A percentile compares a stretch with the other conserved stretches of the same genome.
phyloP scores from a whole-genome alignment of 2,329 filamentous ascomycete species.

The Alternaria dauci region DNA sequence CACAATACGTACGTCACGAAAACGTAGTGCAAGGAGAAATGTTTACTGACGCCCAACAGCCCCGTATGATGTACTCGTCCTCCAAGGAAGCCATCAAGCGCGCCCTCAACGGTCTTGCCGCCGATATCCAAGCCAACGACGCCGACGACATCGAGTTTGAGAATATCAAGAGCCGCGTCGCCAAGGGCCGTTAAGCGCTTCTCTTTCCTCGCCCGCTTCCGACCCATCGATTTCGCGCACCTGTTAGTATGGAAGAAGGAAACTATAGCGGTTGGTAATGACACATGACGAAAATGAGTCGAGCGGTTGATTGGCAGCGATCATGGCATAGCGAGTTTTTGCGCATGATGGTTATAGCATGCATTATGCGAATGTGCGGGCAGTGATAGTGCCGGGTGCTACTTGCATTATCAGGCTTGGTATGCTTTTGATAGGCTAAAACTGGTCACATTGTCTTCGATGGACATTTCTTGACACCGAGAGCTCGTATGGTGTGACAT shows the following conservation, averaged over 20 bases:
- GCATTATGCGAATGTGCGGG: conserved; percentile 16
- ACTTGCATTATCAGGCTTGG: conserved; percentile 25
- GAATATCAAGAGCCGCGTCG: conserved; percentile 65
- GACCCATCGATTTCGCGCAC: conserved; percentile 27
- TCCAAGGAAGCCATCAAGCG: conserved; percentile 89
- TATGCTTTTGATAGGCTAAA: conserved; percentile 24
- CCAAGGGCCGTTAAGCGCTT: conserved; percentile 59
- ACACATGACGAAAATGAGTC: conserved; percentile 27
- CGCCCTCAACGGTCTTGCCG: conserved; percentile 75
- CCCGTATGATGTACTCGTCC: conserved; percentile 90
- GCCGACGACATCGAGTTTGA: conserved; percentile 82
- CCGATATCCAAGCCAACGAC: conserved; percentile 86
- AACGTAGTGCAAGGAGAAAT: not conserved
- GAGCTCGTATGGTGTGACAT: conserved; percentile 14
- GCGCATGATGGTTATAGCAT: conserved; percentile 20
- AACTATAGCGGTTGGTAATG: conserved; percentile 25
- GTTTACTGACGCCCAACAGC: conserved; percentile 57
- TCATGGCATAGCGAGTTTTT: conserved; percentile 12
- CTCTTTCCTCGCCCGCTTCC: conserved; percentile 2
- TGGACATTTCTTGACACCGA: conserved; percentile 24
- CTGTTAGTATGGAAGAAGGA: conserved; percentile 26
- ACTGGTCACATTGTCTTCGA: conserved; percentile 35
- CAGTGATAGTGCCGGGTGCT: conserved; percentile 17
- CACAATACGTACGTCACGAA: conserved; percentile 71
- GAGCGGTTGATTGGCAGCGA: conserved; percentile 18